These are phyloP conservation scores for Prunus dulcis DNA, from an alignment of 306 rosid genomes.

Conservation along the genomic window DNA sequence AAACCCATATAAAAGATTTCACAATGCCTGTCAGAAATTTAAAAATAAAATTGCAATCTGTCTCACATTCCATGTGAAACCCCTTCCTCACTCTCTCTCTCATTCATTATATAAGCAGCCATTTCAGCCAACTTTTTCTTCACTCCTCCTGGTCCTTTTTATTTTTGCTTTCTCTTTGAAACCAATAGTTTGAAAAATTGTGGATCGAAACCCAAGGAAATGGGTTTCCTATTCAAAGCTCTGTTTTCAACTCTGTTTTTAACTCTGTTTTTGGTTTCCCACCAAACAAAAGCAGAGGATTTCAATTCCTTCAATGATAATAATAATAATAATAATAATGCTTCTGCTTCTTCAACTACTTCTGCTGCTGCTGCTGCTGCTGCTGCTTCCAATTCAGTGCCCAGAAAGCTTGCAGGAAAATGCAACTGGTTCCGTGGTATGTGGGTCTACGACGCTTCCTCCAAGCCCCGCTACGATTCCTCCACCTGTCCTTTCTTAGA, in stretches of 20 bases:
- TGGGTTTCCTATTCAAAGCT: constrained; percentile 50
- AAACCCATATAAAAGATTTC: constrained; percentile 4
- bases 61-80: constrained; percentile 34
- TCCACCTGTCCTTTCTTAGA: constrained; percentile 82
- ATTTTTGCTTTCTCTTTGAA: constrained; percentile 7
- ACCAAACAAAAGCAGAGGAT: constrained; percentile 47
- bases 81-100: constrained; percentile 2
- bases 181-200: neutral
- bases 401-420: constrained; percentile 50
- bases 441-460: constrained; percentile 76
- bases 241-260: constrained; percentile 15
- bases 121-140: constrained; percentile 37
- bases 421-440: constrained; percentile 65
- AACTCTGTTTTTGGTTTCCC: constrained; percentile 38
- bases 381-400: neutral
- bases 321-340: no score
- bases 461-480: constrained; percentile 63
- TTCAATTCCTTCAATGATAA: constrained; percentile 1
- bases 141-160: constrained; percentile 38
- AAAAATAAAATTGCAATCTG: neutral
- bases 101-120: constrained; percentile 45
- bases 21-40: constrained; percentile 1
- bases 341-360: no score
- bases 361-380: constrained; percentile 7
- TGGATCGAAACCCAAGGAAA: constrained; percentile 56